phyloP scores from a whole-genome alignment of 2,329 filamentous ascomycete species.

The Trichoderma sp. region DNA sequence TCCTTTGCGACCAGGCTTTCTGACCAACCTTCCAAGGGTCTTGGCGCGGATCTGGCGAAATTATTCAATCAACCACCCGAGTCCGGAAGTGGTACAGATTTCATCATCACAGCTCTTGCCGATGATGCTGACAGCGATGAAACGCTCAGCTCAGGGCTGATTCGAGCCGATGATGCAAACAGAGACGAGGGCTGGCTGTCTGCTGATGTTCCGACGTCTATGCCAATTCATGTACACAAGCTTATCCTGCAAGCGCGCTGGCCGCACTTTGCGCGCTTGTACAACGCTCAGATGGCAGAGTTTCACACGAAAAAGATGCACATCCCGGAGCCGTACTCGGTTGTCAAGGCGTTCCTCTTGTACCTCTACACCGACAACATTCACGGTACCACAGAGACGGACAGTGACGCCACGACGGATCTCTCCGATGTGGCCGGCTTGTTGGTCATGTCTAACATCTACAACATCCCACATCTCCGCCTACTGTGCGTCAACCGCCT shows the following conservation, averaged over 20 bases:
- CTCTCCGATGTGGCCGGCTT: slow-evolving; percentile 88
- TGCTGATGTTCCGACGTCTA: slow-evolving; percentile 64
- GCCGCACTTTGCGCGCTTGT: slow-evolving; percentile 93
- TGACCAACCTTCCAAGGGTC: slow-evolving; percentile 59
- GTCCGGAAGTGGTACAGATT: slow-evolving; percentile 82
- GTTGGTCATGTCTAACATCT: slow-evolving; percentile 96
- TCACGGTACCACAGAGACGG: slow-evolving; percentile 46
- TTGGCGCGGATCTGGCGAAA: slow-evolving; percentile 80
- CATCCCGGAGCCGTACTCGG: slow-evolving; percentile 91
- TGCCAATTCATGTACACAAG: slow-evolving; percentile 89
- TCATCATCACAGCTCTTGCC: slow-evolving; percentile 83
- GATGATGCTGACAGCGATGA: slow-evolving; percentile 72
- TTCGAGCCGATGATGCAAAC: slow-evolving; percentile 43
- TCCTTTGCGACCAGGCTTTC: slow-evolving; percentile 46
- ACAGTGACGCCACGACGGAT: slow-evolving; percentile 69
- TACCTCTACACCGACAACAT: slow-evolving; percentile 98
- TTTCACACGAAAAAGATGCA: slow-evolving; percentile 98
- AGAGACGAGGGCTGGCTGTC: slow-evolving; percentile 56
- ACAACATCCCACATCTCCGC: slow-evolving; percentile 91
- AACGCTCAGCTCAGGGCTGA: slow-evolving; percentile 50
- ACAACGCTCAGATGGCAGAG: slow-evolving; percentile 92
- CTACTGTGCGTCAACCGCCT: slow-evolving; percentile 88
- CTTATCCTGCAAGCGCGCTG: slow-evolving; percentile 92
- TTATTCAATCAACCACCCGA: slow-evolving; percentile 87
- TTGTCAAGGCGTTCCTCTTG: slow-evolving; percentile 91